A percentile compares a stretch with the other conserved stretches of the same genome.
Evolutionary conservation across 2,329 filamentous ascomycete genomes (phyloP).

Genomic region (Hypoxylon sp.): DNA sequence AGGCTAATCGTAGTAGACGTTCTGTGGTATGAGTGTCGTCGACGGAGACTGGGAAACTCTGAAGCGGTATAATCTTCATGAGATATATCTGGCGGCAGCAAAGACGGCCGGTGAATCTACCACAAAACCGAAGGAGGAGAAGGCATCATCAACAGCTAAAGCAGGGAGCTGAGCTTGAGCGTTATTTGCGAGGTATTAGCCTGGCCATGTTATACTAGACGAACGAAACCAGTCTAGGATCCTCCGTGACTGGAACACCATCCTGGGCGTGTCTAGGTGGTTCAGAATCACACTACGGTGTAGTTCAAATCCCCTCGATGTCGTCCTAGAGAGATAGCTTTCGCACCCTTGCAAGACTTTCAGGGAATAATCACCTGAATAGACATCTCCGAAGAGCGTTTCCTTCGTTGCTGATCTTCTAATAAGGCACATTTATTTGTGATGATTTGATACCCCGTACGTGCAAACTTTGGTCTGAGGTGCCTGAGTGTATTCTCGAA

Average conservation of each 20-base stretch:
- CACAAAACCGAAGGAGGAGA: slow-evolving; percentile 5
- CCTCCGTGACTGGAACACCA: no score
- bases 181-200: no score
- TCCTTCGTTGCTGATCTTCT: neutral
- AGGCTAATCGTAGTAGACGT: slow-evolving; percentile 65
- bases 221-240: no score
- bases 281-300: no score
- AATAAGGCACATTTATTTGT: neutral
- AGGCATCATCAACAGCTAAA: neutral
- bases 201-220: no score
- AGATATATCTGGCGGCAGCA: slow-evolving; percentile 69
- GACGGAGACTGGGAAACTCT: slow-evolving; percentile 78
- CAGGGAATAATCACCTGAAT: no score
- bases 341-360: no score
- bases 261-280: no score
- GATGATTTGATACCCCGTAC: neutral
- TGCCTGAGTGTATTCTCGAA: neutral
- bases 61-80: slow-evolving; percentile 83
- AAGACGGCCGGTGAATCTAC: slow-evolving; percentile 36
- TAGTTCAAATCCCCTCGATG: no score
- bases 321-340: no score
- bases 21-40: slow-evolving; percentile 85
- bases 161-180: neutral
- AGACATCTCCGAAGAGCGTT: no score
- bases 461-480: neutral